Conservation (phyloP, 106 monocot genomes). For the Dendrobium huoshanense region DNA sequence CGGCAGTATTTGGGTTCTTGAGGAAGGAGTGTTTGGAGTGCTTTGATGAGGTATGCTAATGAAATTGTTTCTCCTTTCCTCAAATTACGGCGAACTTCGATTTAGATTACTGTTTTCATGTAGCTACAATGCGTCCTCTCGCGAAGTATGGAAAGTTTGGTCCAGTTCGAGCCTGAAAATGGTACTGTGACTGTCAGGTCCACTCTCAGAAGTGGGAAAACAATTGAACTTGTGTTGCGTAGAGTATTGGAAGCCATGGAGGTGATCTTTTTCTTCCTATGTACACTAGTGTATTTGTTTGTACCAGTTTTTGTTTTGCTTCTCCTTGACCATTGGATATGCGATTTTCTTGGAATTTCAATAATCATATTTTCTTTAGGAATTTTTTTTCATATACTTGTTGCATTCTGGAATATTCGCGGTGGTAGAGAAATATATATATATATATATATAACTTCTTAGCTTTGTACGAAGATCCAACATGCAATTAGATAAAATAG, state of each 20-base stretch:
- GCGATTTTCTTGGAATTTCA: neutral
- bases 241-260: constrained; percentile 70
- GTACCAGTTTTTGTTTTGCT: neutral
- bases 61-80: constrained; percentile 1
- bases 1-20: constrained; percentile 49
- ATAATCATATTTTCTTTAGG: neutral
- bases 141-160: constrained; percentile 36
- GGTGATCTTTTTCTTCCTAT: constrained; percentile 25
- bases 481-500: too few species aligned
- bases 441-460: too few species aligned
- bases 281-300: neutral
- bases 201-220: constrained; percentile 6
- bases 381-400: too few species aligned
- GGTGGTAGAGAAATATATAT: too few species aligned
- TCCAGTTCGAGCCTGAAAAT: constrained; percentile 49
- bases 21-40: constrained; percentile 61
- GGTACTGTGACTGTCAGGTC: constrained; percentile 38
- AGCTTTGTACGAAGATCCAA: too few species aligned
- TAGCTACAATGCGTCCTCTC: constrained; percentile 73
- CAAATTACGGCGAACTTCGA: neutral
- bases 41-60: constrained; percentile 58
- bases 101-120: neutral
- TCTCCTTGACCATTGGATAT: neutral
- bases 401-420: too few species aligned
- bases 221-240: constrained; percentile 28